Evolutionary conservation across 139 green algal genomes (phyloP), one percentile per base, ranked within the genome.

Genomic region (Micractinium conductrix): DNA sequence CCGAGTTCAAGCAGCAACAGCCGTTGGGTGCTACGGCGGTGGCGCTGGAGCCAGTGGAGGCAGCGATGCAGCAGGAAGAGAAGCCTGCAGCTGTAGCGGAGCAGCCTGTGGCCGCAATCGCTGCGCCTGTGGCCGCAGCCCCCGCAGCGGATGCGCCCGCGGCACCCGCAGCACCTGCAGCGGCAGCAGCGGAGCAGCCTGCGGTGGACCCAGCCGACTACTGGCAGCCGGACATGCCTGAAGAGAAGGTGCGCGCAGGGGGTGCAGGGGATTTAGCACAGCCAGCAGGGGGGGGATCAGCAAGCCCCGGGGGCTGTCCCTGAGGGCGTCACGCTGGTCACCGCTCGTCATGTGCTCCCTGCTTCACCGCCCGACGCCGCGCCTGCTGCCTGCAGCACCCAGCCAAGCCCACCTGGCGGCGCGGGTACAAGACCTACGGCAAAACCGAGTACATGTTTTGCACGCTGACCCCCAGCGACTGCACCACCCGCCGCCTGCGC

Each of bases 391-490:
- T 44, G 21, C 12, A 74, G 62, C 78, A 83, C 78, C 30, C 42
- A 2, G 42, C 63, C n/a, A 83, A 83, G 62, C 78, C 78, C 62
- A 74, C 62, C 16, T 83, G 78, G 78, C 78, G 78, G 4, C 62
- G 78, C 30, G 78, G 78, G 2, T 83, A 75, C 78, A 82, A 28
- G 28, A 30, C 22, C 5, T 71, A 81, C 22, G 19, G 37, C 42
- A 42, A 40, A 17, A 74, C 78, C 4, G 62, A 74, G 24, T 83
- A 74, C 42, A 24, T 83, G 62, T 33, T 83, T 42, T 43, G 35
- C 42, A 83, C 78, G 9, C 78, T 83, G 12, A 83, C 78, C 0
- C 78, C 78, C 60, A 48, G 30, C 33, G 78, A 83, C 78, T 83
- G 78, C 62, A 50, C 62, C 42, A 83, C 78, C 60, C 53, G 53